Conservation (phyloP, 1,284 basidiomycete genomes). For the Apiotrichum akiyoshidainum region DNA sequence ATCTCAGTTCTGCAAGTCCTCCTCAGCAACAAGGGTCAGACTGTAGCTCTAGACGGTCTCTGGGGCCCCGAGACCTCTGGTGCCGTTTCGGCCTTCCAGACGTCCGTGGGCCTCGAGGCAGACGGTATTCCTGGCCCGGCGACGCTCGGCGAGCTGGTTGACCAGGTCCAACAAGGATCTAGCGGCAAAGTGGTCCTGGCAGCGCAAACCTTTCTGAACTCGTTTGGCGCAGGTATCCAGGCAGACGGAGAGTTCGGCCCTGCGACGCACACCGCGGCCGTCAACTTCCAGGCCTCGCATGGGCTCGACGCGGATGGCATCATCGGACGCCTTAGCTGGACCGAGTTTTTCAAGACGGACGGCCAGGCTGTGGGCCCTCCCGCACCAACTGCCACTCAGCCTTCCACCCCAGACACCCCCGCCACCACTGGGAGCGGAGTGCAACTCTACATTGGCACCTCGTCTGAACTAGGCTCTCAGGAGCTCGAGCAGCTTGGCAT, state of each 20-base stretch:
- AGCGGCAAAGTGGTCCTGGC: not conserved
- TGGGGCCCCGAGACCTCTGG: constrained; percentile 6
- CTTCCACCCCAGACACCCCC: no score
- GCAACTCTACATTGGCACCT: no score
- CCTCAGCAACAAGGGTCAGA: not conserved
- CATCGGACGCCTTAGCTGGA: constrained; percentile 3
- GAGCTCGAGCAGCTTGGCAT: not conserved
- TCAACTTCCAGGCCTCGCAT: not conserved
- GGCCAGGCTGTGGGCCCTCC: no score
- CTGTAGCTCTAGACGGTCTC: constrained; percentile 1
- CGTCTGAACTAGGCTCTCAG: not conserved
- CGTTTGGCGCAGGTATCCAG: no score
- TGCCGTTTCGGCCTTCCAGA: constrained; percentile 4
- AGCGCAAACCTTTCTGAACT: not conserved
- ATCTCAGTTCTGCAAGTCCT: constrained; percentile 8
- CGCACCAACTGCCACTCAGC: no score
- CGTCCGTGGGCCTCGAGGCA: not conserved
- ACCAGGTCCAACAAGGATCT: not conserved
- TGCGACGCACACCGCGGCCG: not conserved
- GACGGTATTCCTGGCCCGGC: constrained; percentile 6
- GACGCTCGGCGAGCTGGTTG: constrained; percentile 9
- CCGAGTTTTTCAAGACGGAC: not conserved
- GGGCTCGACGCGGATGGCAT: constrained; percentile 4
- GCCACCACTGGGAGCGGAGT: no score
- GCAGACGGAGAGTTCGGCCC: constrained; percentile 10